phyloP scores from a whole-genome alignment of 345 rosid genomes.

The Capsella bursapastoris region DNA sequence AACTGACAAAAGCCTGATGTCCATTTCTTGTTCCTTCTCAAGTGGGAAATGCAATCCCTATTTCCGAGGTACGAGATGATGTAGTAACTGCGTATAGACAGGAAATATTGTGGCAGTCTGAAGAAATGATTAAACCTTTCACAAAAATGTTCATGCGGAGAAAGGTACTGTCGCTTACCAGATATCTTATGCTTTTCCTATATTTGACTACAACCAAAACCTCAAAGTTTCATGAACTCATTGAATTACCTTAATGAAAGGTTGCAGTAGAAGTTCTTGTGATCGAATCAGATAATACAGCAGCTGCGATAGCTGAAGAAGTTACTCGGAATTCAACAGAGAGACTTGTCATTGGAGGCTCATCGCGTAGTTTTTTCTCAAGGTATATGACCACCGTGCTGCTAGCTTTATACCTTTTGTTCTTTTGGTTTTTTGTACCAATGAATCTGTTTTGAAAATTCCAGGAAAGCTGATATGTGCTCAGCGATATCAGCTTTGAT shows the following conservation, averaged over 20 bases:
- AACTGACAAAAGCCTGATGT: slow-evolving; percentile 12
- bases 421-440: slow-evolving; percentile 14
- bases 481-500: slow-evolving; percentile 62
- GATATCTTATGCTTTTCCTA: not conserved
- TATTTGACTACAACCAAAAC: not conserved
- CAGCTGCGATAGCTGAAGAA: slow-evolving; percentile 68
- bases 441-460: slow-evolving; percentile 17
- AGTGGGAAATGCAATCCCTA: slow-evolving; percentile 80
- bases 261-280: slow-evolving; percentile 60
- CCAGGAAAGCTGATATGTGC: slow-evolving; percentile 56
- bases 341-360: slow-evolving; percentile 85
- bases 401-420: slow-evolving; percentile 14
- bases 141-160: slow-evolving; percentile 56
- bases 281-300: slow-evolving; percentile 70
- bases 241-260: slow-evolving; percentile 46
- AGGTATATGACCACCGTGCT: slow-evolving; percentile 50
- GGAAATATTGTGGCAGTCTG: slow-evolving; percentile 71
- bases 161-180: slow-evolving; percentile 51
- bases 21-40: slow-evolving; percentile 19
- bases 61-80: slow-evolving; percentile 85
- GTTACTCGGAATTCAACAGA: slow-evolving; percentile 50
- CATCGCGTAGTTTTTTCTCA: slow-evolving; percentile 61
- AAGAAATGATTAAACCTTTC: slow-evolving; percentile 64
- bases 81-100: slow-evolving; percentile 77
- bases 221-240: slow-evolving; percentile 15